Evolutionary conservation across 2,329 filamentous ascomycete species (phyloP).

Genomic region (Neonectria sp.): DNA sequence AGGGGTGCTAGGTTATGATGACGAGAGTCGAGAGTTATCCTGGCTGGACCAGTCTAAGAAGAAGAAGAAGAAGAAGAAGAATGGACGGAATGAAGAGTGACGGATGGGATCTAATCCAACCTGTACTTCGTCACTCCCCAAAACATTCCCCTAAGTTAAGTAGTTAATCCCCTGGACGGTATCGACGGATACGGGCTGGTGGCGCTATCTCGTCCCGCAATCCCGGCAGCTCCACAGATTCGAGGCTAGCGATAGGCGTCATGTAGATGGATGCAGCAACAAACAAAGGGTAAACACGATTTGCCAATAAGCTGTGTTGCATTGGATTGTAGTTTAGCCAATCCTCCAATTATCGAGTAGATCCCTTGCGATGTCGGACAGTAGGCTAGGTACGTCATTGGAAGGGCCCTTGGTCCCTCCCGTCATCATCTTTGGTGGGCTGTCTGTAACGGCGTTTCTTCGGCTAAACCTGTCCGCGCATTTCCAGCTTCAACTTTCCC

Average conservation of each 20-base stretch:
- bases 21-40: background rate
- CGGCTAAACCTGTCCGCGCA: conserved; percentile 30
- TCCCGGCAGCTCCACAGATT: conserved; percentile 1
- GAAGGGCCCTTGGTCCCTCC: background rate
- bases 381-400: background rate
- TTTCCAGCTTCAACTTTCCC: conserved; percentile 24
- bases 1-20: background rate
- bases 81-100: background rate
- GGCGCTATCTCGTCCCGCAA: conserved; percentile 14
- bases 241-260: background rate
- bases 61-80: background rate
- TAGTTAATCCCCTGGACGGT: background rate
- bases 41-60: no score
- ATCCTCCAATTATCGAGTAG: background rate
- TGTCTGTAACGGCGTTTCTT: conserved; percentile 23
- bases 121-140: background rate
- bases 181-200: conserved; percentile 16
- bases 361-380: no score
- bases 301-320: background rate
- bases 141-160: background rate
- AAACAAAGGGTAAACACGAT: background rate
- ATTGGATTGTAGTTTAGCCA: background rate
- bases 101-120: conserved; percentile 10
- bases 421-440: background rate
- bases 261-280: background rate